A percentile compares a stretch with the other conserved stretches of the same genome.
Evolutionary conservation across 148 eudicot species (phyloP).

Genomic region (Polygonum aviculare): DNA sequence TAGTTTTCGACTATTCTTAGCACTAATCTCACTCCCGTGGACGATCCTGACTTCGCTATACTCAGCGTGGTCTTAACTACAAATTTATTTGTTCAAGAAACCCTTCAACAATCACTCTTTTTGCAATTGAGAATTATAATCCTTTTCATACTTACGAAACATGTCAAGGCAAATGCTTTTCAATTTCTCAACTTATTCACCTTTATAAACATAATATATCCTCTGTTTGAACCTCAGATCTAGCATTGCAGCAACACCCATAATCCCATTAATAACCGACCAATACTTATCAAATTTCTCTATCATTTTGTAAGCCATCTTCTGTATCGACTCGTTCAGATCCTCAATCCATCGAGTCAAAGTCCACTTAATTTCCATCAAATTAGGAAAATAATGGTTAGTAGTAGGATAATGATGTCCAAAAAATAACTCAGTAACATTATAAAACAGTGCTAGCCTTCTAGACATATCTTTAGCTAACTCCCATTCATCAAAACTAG

Average conservation of each 20-base stretch:
- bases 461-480: not conserved
- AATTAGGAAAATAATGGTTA: not conserved
- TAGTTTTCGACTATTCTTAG: no score
- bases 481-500: not conserved
- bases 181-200: not conserved
- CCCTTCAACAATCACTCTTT: no score
- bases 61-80: no score
- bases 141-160: not conserved
- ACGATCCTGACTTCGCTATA: no score
- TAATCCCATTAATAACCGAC: not conserved
- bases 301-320: not conserved
- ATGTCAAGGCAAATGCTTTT: not conserved
- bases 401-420: not conserved
- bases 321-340: not conserved
- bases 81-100: no score
- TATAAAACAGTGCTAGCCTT: not conserved
- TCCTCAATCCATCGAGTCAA: not conserved
- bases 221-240: not conserved
- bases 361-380: not conserved
- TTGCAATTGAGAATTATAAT: not conserved
- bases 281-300: not conserved
- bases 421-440: not conserved
- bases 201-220: not conserved
- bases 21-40: no score
- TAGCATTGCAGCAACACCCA: not conserved